Percentiles rank a stretch among this genome's conserved stretches.
phyloP scores from a whole-genome alignment of 2,329 filamentous ascomycete species.

The Juglanconis sp. region DNA sequence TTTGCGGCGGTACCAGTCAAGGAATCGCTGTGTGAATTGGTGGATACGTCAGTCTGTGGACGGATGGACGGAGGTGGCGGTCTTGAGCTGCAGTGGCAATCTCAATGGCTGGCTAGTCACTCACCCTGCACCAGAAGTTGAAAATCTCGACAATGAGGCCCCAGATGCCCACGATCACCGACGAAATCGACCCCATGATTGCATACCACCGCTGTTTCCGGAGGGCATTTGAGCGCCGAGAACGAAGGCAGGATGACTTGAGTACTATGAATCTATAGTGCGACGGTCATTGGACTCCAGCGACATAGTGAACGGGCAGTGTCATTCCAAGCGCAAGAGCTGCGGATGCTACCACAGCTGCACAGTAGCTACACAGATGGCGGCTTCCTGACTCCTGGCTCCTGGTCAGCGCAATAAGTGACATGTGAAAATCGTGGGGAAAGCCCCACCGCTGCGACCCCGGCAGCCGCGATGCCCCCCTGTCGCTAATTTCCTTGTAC shows the following conservation, averaged over 20 bases:
- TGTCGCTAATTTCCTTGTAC: not conserved
- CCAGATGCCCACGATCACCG: conserved; percentile 47
- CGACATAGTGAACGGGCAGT: not conserved
- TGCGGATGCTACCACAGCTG: too few species aligned
- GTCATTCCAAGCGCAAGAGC: too few species aligned
- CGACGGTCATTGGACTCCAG: not conserved
- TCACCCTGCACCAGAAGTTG: conserved; percentile 61
- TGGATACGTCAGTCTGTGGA: not conserved
- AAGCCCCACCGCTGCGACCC: not conserved
- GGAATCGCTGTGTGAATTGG: conserved; percentile 54
- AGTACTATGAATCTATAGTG: not conserved
- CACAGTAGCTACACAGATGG: not conserved
- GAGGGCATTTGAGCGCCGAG: conserved; percentile 6
- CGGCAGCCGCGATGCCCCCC: not conserved
- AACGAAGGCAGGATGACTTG: not conserved
- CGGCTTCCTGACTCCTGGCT: not conserved
- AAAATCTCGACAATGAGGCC: conserved; percentile 59
- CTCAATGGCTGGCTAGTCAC: conserved; percentile 16
- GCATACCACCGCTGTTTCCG: not conserved
- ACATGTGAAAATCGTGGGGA: not conserved
- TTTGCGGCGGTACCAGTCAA: conserved; percentile 64
- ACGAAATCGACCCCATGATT: conserved; percentile 16
- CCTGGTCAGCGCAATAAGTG: not conserved
- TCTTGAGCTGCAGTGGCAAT: not conserved
- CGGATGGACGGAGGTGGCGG: not conserved